These are phyloP conservation scores for Pilobolus umbonatus DNA, from an alignment of 192 early-diverging fungal species.

Conservation along the genomic window DNA sequence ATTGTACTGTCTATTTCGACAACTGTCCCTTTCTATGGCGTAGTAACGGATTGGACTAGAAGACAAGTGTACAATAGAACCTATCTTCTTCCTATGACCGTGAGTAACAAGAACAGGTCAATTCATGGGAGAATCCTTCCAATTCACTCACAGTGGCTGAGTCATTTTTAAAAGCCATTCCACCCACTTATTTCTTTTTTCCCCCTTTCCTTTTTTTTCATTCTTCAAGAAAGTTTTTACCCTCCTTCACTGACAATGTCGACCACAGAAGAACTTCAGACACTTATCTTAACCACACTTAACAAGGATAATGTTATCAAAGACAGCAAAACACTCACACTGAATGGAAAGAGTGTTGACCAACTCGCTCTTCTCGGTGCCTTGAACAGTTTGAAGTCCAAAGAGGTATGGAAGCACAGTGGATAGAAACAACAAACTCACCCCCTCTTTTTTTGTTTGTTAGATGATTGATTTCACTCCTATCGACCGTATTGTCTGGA, in stretches of 20 bases:
- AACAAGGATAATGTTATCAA: conserved; percentile 64
- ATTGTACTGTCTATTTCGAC: no score
- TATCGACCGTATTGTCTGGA: conserved; percentile 76
- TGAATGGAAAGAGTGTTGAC: conserved; percentile 56
- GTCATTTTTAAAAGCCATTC: no score
- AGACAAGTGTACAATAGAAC: no score
- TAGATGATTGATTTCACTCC: conserved; percentile 80
- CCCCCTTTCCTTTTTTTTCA: no score
- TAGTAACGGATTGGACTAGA: no score
- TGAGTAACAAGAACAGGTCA: no score
- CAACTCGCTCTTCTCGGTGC: conserved; percentile 72
- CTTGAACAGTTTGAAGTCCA: conserved; percentile 77
- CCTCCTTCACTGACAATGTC: conserved; percentile 2
- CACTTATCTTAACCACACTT: conserved; percentile 59
- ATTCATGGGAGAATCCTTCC: no score
- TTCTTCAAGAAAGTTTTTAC: no score
- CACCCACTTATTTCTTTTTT: no score
- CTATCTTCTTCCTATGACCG: no score
- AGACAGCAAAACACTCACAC: conserved; percentile 59
- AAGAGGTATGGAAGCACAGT: conserved; percentile 60
- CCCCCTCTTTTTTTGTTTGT: not conserved
- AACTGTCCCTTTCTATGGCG: no score
- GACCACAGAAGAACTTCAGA: conserved; percentile 42
- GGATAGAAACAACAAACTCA: conserved; percentile 3
- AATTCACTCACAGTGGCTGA: no score